These are phyloP conservation scores for Diaporthe velutina DNA, from an alignment of 2,329 filamentous ascomycete species.

Conservation along the genomic window DNA sequence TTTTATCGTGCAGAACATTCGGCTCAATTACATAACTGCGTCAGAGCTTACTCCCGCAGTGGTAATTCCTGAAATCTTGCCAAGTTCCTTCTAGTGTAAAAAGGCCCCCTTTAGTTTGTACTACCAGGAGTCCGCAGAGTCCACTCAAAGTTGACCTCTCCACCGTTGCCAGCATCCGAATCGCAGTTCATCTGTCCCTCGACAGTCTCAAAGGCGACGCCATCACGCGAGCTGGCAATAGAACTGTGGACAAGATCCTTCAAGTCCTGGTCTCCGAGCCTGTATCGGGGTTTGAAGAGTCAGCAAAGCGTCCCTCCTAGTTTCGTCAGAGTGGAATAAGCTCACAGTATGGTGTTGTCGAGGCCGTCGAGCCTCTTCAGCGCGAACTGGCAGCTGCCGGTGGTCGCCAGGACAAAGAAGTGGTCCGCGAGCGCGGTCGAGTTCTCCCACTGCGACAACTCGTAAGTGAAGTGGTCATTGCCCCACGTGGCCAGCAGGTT, in stretches of 20 bases:
- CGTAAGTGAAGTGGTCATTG: conserved; percentile 5
- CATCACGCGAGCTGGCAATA: conserved; percentile 3
- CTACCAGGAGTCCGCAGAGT: conserved; percentile 10
- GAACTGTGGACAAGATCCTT: conserved; percentile 1
- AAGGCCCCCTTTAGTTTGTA: neutral
- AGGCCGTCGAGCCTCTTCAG: conserved; percentile 26
- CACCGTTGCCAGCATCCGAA: neutral
- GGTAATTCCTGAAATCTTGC: no score
- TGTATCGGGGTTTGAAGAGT: neutral
- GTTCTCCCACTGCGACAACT: conserved; percentile 17
- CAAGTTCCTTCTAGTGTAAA: no score
- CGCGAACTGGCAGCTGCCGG: conserved; percentile 32
- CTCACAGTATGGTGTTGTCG: conserved; percentile 24
- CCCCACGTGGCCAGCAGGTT: neutral
- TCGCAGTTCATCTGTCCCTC: conserved; percentile 26
- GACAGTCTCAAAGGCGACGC: conserved; percentile 14
- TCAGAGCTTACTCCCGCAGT: neutral
- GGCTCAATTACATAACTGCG: no score
- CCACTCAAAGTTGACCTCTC: conserved; percentile 27
- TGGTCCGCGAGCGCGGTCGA: conserved; percentile 29
- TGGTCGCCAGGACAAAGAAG: neutral
- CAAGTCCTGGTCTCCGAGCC: conserved; percentile 28
- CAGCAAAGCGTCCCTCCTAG: neutral
- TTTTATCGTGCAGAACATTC: no score
- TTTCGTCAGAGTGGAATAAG: neutral